Conservation (phyloP, 257 asterid genomes). For the Forsythia viridissima region DNA sequence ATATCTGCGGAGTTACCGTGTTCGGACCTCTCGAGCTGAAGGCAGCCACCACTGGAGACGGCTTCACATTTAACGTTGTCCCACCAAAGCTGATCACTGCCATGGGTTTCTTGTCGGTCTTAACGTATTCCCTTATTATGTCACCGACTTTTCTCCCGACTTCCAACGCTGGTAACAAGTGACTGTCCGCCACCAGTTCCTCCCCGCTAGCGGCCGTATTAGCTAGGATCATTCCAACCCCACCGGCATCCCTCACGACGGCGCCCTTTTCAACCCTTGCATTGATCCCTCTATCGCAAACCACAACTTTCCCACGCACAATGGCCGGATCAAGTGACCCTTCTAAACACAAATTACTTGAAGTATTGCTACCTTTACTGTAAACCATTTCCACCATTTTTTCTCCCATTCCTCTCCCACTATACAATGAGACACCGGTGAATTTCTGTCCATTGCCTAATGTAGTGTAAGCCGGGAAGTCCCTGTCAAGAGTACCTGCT, state of each 20-base stretch:
- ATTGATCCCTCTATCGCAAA: too few species aligned
- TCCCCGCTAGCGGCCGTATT: slow-evolving; percentile 49
- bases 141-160: slow-evolving; percentile 44
- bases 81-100: slow-evolving; percentile 53
- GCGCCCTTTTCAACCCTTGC: slow-evolving; percentile 53
- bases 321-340: too few species aligned
- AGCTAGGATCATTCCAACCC: slow-evolving; percentile 51
- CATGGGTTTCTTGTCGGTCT: slow-evolving; percentile 28
- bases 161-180: slow-evolving; percentile 47
- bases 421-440: too few species aligned
- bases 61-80: slow-evolving; percentile 47
- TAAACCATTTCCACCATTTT: slow-evolving; percentile 29
- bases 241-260: slow-evolving; percentile 50
- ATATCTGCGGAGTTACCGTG: slow-evolving; percentile 43
- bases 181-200: slow-evolving; percentile 53
- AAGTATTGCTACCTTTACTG: slow-evolving; percentile 17
- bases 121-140: slow-evolving; percentile 32
- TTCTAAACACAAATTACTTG: too few species aligned
- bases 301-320: too few species aligned
- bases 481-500: too few species aligned
- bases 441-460: too few species aligned
- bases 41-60: slow-evolving; percentile 60
- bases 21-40: slow-evolving; percentile 57
- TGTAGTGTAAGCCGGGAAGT: too few species aligned
- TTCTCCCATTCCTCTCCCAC: slow-evolving; percentile 39